Evolutionary conservation across 2,329 filamentous ascomycete genomes (phyloP), one percentile per base, ranked within the genome.

Genomic region (Triangularia setosa): DNA sequence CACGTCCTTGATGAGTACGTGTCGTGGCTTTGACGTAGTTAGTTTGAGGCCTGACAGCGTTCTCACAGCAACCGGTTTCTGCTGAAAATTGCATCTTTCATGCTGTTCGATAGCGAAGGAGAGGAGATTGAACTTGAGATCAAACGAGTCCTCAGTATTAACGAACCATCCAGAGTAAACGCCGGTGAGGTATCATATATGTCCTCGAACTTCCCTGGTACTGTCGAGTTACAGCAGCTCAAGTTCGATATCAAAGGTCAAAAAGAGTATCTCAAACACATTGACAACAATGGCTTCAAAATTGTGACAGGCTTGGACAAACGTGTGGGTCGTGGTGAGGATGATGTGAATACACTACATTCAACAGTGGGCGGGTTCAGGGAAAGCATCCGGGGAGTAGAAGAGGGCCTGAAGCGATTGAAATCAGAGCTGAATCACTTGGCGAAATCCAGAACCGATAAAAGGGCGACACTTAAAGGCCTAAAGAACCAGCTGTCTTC

Each of bases 1-100:
- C 78, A 80, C 67, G 74, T 76, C 23, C 64, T 80, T 24, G 63
- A 74, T 18, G 66, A 74, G 79, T 80, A 67, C 68, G 75, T 67
- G 24, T 3, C 23, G 24, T 56, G 23, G n/a, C 7, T 23, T n/a
- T n/a, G 12, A 23, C 12, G 11, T 7, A 2, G 33, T 40, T 14
- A 40, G 33, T 40, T 35, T 57, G 35, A 23, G 8, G 23, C 25
- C 53, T 58, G 33, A 53, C 33, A 33, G 24, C 3, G 4, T 14
- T 23, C 24, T 25, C 16, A 3, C 33, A 81, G 78, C 25, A 73
- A 73, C 54, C 77, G 79, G 63, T 64, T 78, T 14, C 70, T 80
- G 14, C 70, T 80, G 7, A 72, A 73, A 7, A 65, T 67, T 35
- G 65, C 72, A 0, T 75, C 74, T 2, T 68, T 80, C 1, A 14